Evolutionary conservation across 1,284 basidiomycete species (phyloP), one percentile per base, ranked within the genome.

Genomic region (Meira nashicola): DNA sequence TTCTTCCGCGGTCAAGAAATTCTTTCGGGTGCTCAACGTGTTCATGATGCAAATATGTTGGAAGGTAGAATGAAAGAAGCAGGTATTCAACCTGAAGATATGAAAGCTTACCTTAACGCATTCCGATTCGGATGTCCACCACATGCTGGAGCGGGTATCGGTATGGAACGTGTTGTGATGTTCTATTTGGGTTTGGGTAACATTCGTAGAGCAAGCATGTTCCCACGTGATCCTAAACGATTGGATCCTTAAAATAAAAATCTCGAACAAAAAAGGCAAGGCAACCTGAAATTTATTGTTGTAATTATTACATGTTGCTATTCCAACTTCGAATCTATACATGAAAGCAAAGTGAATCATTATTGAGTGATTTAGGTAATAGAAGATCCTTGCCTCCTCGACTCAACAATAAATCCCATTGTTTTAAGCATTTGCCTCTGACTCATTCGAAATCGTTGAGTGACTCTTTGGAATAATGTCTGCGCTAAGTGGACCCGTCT

Each of bases 1-100:
- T 97, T 98, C 85, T 96, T 98, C 92, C 87, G 94, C 43, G 94
- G 94, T 12, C 92, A 98, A 80, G 94, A 98, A 80, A 97, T 98
- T 73, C 83, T 98, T 33, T 96, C 92, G 1, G 94, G 94, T 15
- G 94, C 94, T 17, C 94, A 98, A 80, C 90, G 93, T 82, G 86
- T 96, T 56, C 95, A 98, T 81, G 92, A 97, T 73, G 86, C 94
- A 5, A 81, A 81, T 14, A 82, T 94, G 64, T 85, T 98, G 61
- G 84, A 84, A 62, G 85, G 89, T 81, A 85, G 89, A 79, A 95
- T 94, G 92, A 81, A 80, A 67, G 82, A 80, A 55, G 83, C 83
- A 54, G 83, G 82, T 57, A 86, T 95, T 63, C 87, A 92, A 73
- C 91, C 90, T 2, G 86, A 86, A 51, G 85, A 85, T 39, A 93